Evolutionary conservation across 2,329 filamentous ascomycete genomes (phyloP), one percentile per base, ranked within the genome.

Genomic region (Fusarium denticulatum): DNA sequence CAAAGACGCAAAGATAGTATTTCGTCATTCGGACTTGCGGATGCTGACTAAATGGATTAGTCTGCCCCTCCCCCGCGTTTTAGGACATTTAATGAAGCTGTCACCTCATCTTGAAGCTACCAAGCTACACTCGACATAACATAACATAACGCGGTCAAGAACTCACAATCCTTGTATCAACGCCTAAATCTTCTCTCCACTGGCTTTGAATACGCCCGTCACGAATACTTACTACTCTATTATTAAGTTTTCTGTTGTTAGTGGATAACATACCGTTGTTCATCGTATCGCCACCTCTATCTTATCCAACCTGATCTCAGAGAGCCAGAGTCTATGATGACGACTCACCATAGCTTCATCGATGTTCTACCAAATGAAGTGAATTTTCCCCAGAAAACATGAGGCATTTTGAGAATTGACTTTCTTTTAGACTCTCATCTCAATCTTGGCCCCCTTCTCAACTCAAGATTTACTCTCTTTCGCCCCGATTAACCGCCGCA

Each of bases 401-500:
- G 11, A 9, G 30, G 13, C 13, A 5, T 15, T 5, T 28, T 7
- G 30, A 26, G 13, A 24, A 55, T 55, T 60, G 18, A 61, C n/a
- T 14, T 26, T 32, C 5, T 10, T 11, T 13, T 16, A 75, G 72
- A 73, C 69, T 20, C 61, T 74, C 16, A 63, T 42, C 32, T 73
- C 69, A 4, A 60, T 72, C 15, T 50, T 91, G 26, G 82, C 84
- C 7, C 77, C 79, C 14, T 84, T 91, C 59, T 77, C 83, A 10
- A 88, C 88, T 11, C 81, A 81, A 60, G 79, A 83, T n/a, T 84
- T 92, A 55, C 85, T 94, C 34, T 85, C 85, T 20, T 78, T 93
- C 62, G 86, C 89, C 46, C 78, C 86, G 50, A 85, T 92, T 61
- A 93, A 88, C 60, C 89, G 86, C 36, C 90, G 89, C 43, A 89